These are phyloP conservation scores for Strobilomyces dryophilus DNA, from an alignment of 768 basidiomycete species.

Conservation along the genomic window DNA sequence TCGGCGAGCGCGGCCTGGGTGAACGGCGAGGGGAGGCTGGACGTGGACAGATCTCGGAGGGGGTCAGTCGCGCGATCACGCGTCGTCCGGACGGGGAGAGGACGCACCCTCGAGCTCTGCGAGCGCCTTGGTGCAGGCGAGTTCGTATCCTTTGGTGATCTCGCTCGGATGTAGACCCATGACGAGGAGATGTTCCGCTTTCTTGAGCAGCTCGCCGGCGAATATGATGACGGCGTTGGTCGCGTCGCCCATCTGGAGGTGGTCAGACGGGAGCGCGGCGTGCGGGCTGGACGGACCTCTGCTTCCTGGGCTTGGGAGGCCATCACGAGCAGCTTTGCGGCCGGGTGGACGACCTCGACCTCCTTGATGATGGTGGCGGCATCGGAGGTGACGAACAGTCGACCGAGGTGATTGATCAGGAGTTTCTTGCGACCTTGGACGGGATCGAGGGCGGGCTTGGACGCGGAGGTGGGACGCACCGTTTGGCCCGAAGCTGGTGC, in stretches of 20 bases:
- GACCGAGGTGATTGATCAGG: constrained; percentile 94
- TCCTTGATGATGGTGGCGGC: constrained; percentile 98
- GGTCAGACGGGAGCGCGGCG: constrained; percentile 7
- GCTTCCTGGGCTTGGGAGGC: constrained; percentile 94
- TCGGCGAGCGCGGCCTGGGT: constrained; percentile 63
- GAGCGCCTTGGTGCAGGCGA: constrained; percentile 79
- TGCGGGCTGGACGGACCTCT: constrained; percentile 54
- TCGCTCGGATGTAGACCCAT: constrained; percentile 99
- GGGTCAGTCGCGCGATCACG: constrained; percentile 12
- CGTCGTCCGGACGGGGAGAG: constrained; percentile 27
- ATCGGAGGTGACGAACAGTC: constrained; percentile 96
- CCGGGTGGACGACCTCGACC: constrained; percentile 97
- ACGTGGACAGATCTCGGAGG: constrained; percentile 60
- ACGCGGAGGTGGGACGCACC: constrained; percentile 47
- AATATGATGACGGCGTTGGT: constrained; percentile 95
- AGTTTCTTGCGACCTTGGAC: constrained; percentile 88
- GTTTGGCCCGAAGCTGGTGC: constrained; percentile 96
- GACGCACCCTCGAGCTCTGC: constrained; percentile 86
- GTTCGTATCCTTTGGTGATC: constrained; percentile 91
- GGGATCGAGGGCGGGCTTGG: neutral
- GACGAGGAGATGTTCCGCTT: constrained; percentile 84
- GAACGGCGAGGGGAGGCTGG: constrained; percentile 66
- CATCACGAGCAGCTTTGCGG: constrained; percentile 99
- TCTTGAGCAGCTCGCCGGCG: constrained; percentile 92
- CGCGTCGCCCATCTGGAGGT: constrained; percentile 86